Percentiles rank a stretch among this genome's conserved stretches.
Evolutionary conservation across 2,329 filamentous ascomycete species (phyloP).

Genomic region (Fusarium oligoseptatum): DNA sequence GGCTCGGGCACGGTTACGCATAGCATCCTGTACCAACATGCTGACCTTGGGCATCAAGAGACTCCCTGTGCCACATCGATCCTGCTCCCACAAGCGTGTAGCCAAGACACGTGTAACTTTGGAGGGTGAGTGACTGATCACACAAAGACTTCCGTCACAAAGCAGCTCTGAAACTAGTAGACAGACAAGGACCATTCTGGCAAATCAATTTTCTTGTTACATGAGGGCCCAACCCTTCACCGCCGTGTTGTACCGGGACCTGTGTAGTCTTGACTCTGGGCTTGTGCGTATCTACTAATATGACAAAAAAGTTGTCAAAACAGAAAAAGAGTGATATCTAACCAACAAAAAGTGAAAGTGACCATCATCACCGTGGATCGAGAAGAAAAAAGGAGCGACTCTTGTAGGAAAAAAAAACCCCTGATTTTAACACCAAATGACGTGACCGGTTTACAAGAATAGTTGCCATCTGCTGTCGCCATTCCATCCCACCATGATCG

Average conservation of each 20-base stretch:
- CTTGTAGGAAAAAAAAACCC: neutral
- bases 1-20: neutral
- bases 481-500: neutral
- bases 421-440: neutral
- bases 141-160: neutral
- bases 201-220: constrained; percentile 18
- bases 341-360: neutral
- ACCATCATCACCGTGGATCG: neutral
- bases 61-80: constrained; percentile 14
- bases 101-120: constrained; percentile 20
- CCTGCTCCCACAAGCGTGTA: constrained; percentile 16
- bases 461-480: neutral
- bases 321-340: constrained; percentile 36
- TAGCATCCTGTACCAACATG: neutral
- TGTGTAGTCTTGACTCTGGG: neutral
- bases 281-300: constrained; percentile 37
- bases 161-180: constrained; percentile 8
- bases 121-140: constrained; percentile 7
- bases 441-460: neutral
- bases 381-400: neutral
- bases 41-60: neutral
- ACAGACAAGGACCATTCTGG: neutral
- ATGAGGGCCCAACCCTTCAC: neutral
- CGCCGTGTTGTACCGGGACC: neutral
- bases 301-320: neutral